Evolutionary conservation across 371 early-diverging fungal species (phyloP).

Genomic region (Syncephalastrum contaminatum): DNA sequence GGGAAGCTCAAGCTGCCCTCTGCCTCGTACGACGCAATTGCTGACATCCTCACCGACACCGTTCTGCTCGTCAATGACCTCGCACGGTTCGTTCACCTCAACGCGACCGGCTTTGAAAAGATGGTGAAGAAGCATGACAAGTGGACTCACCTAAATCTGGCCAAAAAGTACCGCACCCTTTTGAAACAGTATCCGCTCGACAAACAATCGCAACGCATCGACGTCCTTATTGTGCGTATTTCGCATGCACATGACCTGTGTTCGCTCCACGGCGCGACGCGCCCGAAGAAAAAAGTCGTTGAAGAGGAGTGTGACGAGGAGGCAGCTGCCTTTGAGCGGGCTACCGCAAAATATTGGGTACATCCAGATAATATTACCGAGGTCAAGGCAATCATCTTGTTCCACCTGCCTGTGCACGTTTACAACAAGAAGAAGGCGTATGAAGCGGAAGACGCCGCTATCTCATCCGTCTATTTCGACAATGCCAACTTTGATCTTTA

Average conservation of each 20-base stretch:
- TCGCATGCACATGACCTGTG: slow-evolving; percentile 43
- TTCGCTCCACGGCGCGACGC: slow-evolving; percentile 26
- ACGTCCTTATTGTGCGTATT: slow-evolving; percentile 83
- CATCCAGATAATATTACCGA: slow-evolving; percentile 95
- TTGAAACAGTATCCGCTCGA: slow-evolving; percentile 78
- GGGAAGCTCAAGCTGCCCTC: slow-evolving; percentile 13
- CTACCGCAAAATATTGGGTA: slow-evolving; percentile 77
- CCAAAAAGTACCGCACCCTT: slow-evolving; percentile 63
- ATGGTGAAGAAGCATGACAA: slow-evolving; percentile 97
- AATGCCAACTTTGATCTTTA: slow-evolving; percentile 88
- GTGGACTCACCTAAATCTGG: slow-evolving; percentile 61
- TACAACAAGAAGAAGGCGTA: slow-evolving; percentile 56
- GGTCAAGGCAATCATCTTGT: slow-evolving; percentile 87
- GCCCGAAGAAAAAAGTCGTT: slow-evolving; percentile 15
- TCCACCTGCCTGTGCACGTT: slow-evolving; percentile 92
- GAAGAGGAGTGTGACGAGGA: slow-evolving; percentile 13
- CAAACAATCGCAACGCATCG: slow-evolving; percentile 72
- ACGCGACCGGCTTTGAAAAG: slow-evolving; percentile 94
- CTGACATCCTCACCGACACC: slow-evolving; percentile 72
- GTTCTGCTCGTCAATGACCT: slow-evolving; percentile 85
- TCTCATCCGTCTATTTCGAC: slow-evolving; percentile 97
- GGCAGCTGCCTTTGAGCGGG: slow-evolving; percentile 42
- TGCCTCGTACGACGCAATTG: slow-evolving; percentile 55
- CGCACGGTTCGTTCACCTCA: slow-evolving; percentile 89
- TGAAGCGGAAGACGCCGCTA: slow-evolving; percentile 54